These are phyloP conservation scores for Populus hybrid DNA, from an alignment of 441 rosid genomes.

Conservation along the genomic window DNA sequence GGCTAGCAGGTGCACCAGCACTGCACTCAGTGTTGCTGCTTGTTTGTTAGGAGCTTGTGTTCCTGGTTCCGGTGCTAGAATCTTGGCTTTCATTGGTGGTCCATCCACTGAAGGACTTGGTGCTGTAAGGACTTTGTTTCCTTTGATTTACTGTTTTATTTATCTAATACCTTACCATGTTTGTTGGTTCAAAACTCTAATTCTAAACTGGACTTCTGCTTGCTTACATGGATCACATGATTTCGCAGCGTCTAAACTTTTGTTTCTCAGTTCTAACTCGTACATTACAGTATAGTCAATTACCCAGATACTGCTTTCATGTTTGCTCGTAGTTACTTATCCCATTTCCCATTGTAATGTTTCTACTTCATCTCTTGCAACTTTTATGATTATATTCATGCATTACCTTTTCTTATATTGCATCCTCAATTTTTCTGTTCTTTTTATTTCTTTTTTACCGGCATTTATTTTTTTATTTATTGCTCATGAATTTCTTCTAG, in stretches of 20 bases:
- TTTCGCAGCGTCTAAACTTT: neutral
- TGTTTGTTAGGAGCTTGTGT: slow-evolving; percentile 81
- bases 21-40: slow-evolving; percentile 80
- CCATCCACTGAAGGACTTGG: slow-evolving; percentile 85
- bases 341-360: neutral
- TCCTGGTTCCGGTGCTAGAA: slow-evolving; percentile 93
- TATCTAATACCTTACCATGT: neutral
- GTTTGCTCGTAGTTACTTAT: neutral
- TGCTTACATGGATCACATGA: neutral
- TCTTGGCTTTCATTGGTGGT: slow-evolving; percentile 87
- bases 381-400: neutral
- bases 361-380: neutral
- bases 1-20: slow-evolving; percentile 74
- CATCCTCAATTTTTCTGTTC: neutral
- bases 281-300: neutral
- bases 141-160: neutral
- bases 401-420: neutral
- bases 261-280: neutral
- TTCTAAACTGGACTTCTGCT: neutral
- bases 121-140: slow-evolving; percentile 47
- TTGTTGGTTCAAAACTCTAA: neutral
- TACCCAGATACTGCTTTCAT: neutral
- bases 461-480: neutral
- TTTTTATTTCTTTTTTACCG: neutral
- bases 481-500: slow-evolving; percentile 27